Evolutionary conservation across 2,329 filamentous ascomycete genomes (phyloP), one percentile per base, ranked within the genome.

Genomic region (Botrytis pseudocinerea): DNA sequence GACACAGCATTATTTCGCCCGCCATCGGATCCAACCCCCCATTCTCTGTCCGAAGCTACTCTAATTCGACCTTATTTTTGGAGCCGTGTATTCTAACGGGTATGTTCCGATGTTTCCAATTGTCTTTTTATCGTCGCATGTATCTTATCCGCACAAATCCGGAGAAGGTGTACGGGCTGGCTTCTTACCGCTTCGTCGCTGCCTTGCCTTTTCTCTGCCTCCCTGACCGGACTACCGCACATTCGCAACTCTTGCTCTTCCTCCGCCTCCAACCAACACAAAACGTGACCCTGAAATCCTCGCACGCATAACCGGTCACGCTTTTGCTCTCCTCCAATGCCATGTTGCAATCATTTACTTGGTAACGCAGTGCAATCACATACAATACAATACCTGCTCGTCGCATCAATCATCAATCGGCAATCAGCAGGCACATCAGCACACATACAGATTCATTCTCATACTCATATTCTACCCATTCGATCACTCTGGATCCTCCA

Each of bases 81-180:
- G 64, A 68, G 64, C 64, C 64, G 64, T 57, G 64, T 57, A 68
- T 68, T 57, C 25, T 32, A 12, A 68, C 35, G 65, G 65, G 65
- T 68, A 68, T 54, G 65, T 68, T 68, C 48, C 48, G 48, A 57
- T 68, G n/a, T 54, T 42, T 68, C 32, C 48, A 42, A 42, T 42
- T 57, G 28, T 57, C 64, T 57, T 9, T 68, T 57, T 3, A 28
- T n/a, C 62, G 57, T 42, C 64, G 35, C 64, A 42, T 68, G 48
- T 38, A 28, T 42, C 35, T 68, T 42, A 57, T 57, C 64, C 48
- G 35, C 22, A 42, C 38, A 38, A 14, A 68, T 57, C 28, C 48
- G 35, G n/a, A 22, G 18, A 68, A 57, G 48, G 57, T 32, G 48
- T 42, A 42, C 65, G 35, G 20, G 22, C 7, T 28, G 35, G 18